These are phyloP conservation scores for Primulina eburnea DNA, from an alignment of 257 asterid genomes.

Conservation along the genomic window DNA sequence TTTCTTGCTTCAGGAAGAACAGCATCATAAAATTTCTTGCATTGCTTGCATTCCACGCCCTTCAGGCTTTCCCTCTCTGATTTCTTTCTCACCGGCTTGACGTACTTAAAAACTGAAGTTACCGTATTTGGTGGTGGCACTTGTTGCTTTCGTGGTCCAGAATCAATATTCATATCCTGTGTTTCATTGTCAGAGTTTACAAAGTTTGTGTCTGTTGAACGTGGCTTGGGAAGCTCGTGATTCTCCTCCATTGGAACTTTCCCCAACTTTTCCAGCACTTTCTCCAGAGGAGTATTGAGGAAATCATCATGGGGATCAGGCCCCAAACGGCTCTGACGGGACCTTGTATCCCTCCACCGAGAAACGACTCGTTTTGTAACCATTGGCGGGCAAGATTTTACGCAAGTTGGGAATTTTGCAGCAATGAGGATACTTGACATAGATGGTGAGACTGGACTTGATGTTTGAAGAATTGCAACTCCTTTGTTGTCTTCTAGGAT, in stretches of 20 bases:
- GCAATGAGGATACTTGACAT: not conserved
- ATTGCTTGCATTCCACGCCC: constrained; percentile 93
- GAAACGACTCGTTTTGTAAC: constrained; percentile 37
- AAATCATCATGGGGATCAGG: constrained; percentile 89
- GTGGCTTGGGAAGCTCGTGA: constrained; percentile 29
- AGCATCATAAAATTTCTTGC: constrained; percentile 91
- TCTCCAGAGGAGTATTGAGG: constrained; percentile 87
- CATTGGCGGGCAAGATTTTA: not conserved
- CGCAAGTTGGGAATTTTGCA: not conserved
- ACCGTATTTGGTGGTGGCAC: constrained; percentile 43
- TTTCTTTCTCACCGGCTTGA: constrained; percentile 83
- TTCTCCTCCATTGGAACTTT: constrained; percentile 42
- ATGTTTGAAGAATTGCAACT: not conserved
- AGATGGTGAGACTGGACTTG: not conserved
- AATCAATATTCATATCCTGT: constrained; percentile 53
- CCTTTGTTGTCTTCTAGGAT: not conserved
- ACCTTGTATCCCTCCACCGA: constrained; percentile 91
- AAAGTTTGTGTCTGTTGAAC: constrained; percentile 27
- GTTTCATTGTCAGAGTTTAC: constrained; percentile 70
- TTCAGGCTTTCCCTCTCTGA: constrained; percentile 71
- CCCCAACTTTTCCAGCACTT: constrained; percentile 46
- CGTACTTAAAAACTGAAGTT: constrained; percentile 62
- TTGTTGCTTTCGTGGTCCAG: constrained; percentile 35
- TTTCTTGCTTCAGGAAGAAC: constrained; percentile 59
- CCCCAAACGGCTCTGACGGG: constrained; percentile 77